These are phyloP conservation scores for Fusarium redolens DNA, from an alignment of 2,329 filamentous ascomycete genomes.

Conservation along the genomic window DNA sequence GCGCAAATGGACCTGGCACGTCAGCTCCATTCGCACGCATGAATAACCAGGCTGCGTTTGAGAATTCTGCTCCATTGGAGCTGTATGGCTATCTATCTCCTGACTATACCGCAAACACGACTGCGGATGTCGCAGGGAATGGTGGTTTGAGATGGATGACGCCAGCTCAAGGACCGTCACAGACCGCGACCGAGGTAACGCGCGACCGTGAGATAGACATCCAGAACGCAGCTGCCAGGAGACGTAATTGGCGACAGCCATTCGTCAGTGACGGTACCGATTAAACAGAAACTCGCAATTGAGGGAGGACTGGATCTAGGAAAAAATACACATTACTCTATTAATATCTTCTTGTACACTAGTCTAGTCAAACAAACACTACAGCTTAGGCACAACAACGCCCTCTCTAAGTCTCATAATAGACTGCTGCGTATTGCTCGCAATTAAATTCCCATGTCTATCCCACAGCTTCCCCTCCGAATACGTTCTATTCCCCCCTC, in stretches of 20 bases:
- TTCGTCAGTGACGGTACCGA: background rate
- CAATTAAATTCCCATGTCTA: slow-evolving; percentile 56
- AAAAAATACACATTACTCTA: background rate
- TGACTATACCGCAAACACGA: accelerated
- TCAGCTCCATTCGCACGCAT: accelerated
- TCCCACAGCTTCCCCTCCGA: slow-evolving; percentile 59
- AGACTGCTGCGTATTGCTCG: slow-evolving; percentile 61
- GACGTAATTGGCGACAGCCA: background rate
- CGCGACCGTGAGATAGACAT: background rate
- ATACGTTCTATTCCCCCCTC: slow-evolving; percentile 56
- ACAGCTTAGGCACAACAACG: slow-evolving; percentile 15
- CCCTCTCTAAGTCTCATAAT: slow-evolving; percentile 46
- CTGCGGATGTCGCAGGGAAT: background rate
- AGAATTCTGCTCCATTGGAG: accelerated
- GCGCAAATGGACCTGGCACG: no score
- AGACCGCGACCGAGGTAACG: no score
- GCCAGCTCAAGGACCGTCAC: no score
- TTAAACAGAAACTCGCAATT: accelerated
- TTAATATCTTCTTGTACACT: background rate
- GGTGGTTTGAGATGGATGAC: accelerated
- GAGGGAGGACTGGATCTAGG: background rate
- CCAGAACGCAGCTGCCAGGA: background rate
- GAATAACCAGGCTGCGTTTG: accelerated
- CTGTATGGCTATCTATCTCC: background rate
- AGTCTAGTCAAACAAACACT: accelerated